Evolutionary conservation across 768 basidiomycete species (phyloP), one percentile per base, ranked within the genome.

Genomic region (Tricholoma saponaceum): DNA sequence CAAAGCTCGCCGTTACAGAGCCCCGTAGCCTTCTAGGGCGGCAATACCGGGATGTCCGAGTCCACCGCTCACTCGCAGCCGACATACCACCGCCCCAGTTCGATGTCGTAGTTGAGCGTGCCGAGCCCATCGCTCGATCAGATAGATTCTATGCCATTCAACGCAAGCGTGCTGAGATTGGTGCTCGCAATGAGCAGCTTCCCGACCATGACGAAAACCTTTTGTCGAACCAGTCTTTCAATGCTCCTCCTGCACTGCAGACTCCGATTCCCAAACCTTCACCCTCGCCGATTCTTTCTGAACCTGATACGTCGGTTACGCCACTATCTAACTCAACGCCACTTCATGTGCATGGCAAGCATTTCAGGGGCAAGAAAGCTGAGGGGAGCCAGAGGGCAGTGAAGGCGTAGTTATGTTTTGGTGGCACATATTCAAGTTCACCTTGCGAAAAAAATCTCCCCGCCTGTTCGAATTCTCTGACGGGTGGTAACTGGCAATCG

Each of bases 11-110:
- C 28, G 46, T 41, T 18, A 12, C 55, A 8, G 53, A 57, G 25
- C 66, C 58, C 25, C 59, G 62, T 51, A 68, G 64, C 53, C 64
- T 70, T 30, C 59, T 68, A 7, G 67, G 67, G 12, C 62, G 59
- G 7, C 41, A 58, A 5, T 70, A 66, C 56, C 26, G 47, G 13
- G 26, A 50, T 18, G 47, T 50, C 9, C 47, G 47, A 30, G 51
- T 57, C 54, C 65, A 25, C 55, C 63, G 61, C 18, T 35, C 47
- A 52, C 14, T 56, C 43, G 30, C 50, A 26, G 26, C 16, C 26
- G 28, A 44, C 41, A 14, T 33, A 12, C 32, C n/a, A 30, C 32
- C 12, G 5, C 32, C 16, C 39, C 49, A 28, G 18, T 46, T 16
- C 50, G 39, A 23, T 23, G 30, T 20, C 54, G 51, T 51, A 8